phyloP scores from a whole-genome alignment of 495 filamentous ascomycete species.

The Gamarada debralockiae region DNA sequence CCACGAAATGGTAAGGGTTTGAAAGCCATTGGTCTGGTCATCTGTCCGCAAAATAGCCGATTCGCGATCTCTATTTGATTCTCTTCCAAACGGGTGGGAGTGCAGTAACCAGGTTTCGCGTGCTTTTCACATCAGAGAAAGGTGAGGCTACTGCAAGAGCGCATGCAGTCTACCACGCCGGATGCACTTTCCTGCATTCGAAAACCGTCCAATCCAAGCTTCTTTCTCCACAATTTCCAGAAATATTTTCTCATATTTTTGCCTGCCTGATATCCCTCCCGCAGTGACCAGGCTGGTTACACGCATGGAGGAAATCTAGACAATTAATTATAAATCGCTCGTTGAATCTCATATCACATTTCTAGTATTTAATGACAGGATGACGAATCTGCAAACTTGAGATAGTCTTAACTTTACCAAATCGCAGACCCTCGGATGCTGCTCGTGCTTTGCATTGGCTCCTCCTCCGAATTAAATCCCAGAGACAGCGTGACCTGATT shows the following conservation, averaged over 20 bases:
- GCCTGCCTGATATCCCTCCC: too few species aligned
- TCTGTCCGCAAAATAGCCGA: neutral
- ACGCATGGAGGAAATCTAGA: neutral
- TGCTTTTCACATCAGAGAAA: neutral
- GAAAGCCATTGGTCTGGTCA: neutral
- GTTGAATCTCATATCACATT: neutral
- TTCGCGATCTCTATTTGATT: neutral
- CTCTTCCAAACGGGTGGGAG: neutral
- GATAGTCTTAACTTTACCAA: too few species aligned
- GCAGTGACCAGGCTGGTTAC: too few species aligned
- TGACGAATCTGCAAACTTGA: too few species aligned
- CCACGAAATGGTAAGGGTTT: neutral
- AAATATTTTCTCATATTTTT: neutral
- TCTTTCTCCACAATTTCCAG: neutral
- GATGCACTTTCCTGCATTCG: neutral
- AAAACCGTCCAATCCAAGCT: neutral
- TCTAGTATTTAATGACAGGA: too few species aligned
- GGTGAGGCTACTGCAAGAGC: conserved; percentile 17
- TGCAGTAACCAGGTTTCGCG: neutral
- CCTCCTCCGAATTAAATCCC: conserved; percentile 12
- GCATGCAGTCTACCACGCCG: conserved; percentile 14
- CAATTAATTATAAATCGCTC: neutral
- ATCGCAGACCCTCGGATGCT: too few species aligned
- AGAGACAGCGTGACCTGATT: neutral
- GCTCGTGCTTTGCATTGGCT: neutral